Base-by-base conservation (phyloP, 306 rosid genomes). In the Quillaja saponaria region DNA sequence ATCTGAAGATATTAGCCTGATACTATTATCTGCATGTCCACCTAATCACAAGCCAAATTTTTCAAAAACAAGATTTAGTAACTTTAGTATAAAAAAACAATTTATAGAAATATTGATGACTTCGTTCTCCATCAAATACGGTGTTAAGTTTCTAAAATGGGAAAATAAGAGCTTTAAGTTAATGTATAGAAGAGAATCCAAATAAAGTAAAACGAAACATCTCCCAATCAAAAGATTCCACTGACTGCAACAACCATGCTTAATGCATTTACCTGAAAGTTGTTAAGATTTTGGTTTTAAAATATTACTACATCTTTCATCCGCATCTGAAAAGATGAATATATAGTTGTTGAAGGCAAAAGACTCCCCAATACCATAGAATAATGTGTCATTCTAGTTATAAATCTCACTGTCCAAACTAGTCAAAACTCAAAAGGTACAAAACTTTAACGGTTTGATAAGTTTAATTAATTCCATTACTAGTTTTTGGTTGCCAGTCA, bases 21-120 rank as follows among this genome's bases (percentile, higher is more conserved):
- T 73, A 79, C 96, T 84, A 74, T 85, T 89, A 73, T 92, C 99
- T 12, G 78, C 84, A 67, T 92, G 99, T 38, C 99, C 96, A 69
- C 99, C 99, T 92, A 80, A 58, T 68, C 55, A 80, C 65, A 62
- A 64, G 57, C 55, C 44, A 69, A 67, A 79, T 58, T 28, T 18
- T 62, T 25, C 52, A 31, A 33, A 52, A 57, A 69, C 53, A 73
- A 57, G 61, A 66, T 66, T 51, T 58, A 9, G 65, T 61, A 44
- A 34, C 47, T 52, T 42, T 10, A 59, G 42, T 45, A 59, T 33
- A 69, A 49, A 63, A 46, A 66, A 41, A 50, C 15, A 62, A 65
- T 70, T 44, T 58, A 47, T 33, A 47, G 10, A 58, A 14, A 55
- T 53, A 33, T 39, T 28, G 21, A 37, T n/a, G n/a, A n/a, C n/a